Evolutionary conservation across 169 alveolate species (phyloP), one percentile per base, ranked within the genome.

Genomic region (Plasmodium coatneyi): DNA sequence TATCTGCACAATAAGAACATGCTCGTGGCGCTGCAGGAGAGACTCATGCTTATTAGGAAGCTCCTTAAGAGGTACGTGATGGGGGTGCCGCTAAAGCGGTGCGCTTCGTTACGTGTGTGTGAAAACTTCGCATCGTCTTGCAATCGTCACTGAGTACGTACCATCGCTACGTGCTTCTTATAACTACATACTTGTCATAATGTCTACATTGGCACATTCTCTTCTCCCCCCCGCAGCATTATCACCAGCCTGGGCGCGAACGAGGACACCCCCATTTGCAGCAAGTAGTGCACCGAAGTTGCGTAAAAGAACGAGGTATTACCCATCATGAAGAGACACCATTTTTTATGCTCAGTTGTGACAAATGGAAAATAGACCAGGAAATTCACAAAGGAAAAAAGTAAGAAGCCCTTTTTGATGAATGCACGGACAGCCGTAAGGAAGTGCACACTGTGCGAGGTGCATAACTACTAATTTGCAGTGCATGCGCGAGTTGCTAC

Each of bases 61-160:
- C 60, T 86, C 16, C 84, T 86, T 32, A 86, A 86, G 70, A 74
- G 93, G 93, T 86, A 86, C 46, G 3, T 66, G 76, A 19, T 14
- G 25, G 25, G 34, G 5, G 34, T 2, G 36, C 12, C 12, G 16
- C 14, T 3, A 6, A 22, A 5, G 36, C n/a, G 76, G 76, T 16
- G 22, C 54, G 54, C n/a, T 10, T 10, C 54, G 54, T 43, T 49
- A 49, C 60, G 22, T 16, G 60, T 16, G 60, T 16, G 60, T 14
- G 25, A 49, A 49, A 49, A 49, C 22, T 49, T 12, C 60, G 56
- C 60, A 49, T 14, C 60, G 22, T 7, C 22, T 14, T 2, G 19
- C 22, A 46, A 5, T 46, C 60, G 14, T 3, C 82, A 3, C 56
- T 5, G 9, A 14, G 32, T 6, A 9, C 34, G 2, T 6, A 16